Evolutionary conservation across 179 eudicot genomes (phyloP), one percentile per base, ranked within the genome.

Genomic region (Camellia oleifera): DNA sequence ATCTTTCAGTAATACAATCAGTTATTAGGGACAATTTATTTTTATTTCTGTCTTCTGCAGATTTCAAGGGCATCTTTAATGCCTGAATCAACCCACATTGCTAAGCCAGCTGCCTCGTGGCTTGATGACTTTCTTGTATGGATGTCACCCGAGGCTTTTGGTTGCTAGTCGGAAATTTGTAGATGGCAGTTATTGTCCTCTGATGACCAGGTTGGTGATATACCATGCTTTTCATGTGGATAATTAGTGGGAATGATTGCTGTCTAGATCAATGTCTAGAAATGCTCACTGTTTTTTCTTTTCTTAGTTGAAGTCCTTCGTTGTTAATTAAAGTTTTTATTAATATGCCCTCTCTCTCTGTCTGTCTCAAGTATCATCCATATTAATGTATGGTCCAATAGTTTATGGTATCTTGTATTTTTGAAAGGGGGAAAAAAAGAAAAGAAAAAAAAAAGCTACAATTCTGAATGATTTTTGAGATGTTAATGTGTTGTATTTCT

Each of bases 71-170:
- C 95, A 77, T 91, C 99, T 53, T 84, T 89, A 23, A 82, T 79
- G 56, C 92, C 99, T 69, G 92, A 92, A 62, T 87, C 99, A 84
- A 91, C 95, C 60, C 90, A 89, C 86, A 92, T 97, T 81, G 98
- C 99, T 68, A 97, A 94, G 88, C 98, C 98, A 54, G 97, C 99
- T 80, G 97, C 98, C 68, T 97, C 99, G 63, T 97, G 99, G 99
- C 94, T 97, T 82, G 99, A 97, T 85, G 99, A 97, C 83, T 94
- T 88, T 88, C 93, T 97, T 79, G 98, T 97, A 63, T 97, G 99
- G 99, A 68, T 97, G 65, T 94, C 98, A 82, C 98, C 99, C 48
- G 98, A 97, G 89, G 99, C 99, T 78, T 97, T 97, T 88, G 97
- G 97, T 42, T 97, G 98, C 89, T 97, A 97, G n/a, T 87, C 87